A percentile compares a stretch with the other conserved stretches of the same genome.
These are phyloP conservation scores for Microbotryomycetes sp. DNA, from an alignment of 1,284 basidiomycete genomes.

Conservation along the genomic window DNA sequence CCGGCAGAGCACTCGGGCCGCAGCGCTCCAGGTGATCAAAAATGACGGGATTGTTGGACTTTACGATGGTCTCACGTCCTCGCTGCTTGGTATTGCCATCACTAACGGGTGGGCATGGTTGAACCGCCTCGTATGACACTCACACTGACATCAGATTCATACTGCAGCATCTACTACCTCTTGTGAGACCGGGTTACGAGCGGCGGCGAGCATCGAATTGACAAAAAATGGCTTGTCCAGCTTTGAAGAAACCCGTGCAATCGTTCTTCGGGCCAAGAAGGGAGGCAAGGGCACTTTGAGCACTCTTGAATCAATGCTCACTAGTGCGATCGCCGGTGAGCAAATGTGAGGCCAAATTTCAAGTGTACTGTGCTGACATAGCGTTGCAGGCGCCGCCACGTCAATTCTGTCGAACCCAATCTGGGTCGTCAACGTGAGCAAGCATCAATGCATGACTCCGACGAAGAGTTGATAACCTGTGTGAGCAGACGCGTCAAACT, in stretches of 20 bases:
- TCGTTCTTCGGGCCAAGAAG: constrained; percentile 25
- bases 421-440: constrained; percentile 54
- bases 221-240: background rate
- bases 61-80: constrained; percentile 81
- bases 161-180: constrained; percentile 66
- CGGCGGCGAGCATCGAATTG: background rate
- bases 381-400: constrained; percentile 67
- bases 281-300: constrained; percentile 51
- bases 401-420: constrained; percentile 89
- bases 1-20: constrained; percentile 25
- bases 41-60: constrained; percentile 78
- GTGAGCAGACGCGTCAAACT: constrained; percentile 59
- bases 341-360: background rate
- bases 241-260: constrained; percentile 32
- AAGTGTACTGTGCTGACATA: background rate
- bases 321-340: constrained; percentile 76
- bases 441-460: no score
- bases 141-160: background rate
- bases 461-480: background rate
- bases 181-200: constrained; percentile 49
- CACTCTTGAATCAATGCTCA: constrained; percentile 81
- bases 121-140: constrained; percentile 19
- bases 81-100: constrained; percentile 80
- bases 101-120: constrained; percentile 68
- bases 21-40: constrained; percentile 47